Percentiles rank a stretch among this genome's conserved stretches.
Conservation (phyloP, 768 basidiomycete genomes). For the Boletus sp. region DNA sequence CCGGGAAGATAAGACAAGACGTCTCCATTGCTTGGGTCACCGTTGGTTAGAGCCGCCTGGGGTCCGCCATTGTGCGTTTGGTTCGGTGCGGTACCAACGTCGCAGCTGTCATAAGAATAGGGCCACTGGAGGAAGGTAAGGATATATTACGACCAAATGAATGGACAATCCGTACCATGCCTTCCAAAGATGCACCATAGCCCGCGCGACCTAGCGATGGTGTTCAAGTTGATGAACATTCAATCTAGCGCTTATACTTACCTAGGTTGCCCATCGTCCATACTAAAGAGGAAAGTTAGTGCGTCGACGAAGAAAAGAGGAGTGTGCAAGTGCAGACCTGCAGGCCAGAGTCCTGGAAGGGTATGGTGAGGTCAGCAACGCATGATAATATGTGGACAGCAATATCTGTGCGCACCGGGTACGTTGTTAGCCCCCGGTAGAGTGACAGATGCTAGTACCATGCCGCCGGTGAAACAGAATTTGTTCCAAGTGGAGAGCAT, state of each 20-base stretch:
- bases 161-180: slow-evolving; percentile 50
- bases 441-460: slow-evolving; percentile 65
- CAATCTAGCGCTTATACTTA: slow-evolving; percentile 18
- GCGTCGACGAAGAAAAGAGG: not conserved
- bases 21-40: slow-evolving; percentile 52
- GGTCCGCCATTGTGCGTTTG: slow-evolving; percentile 75
- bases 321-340: slow-evolving; percentile 29
- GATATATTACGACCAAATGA: not conserved
- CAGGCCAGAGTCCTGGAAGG: slow-evolving; percentile 67
- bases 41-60: slow-evolving; percentile 53
- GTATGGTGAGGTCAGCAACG: not conserved
- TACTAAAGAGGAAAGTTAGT: slow-evolving; percentile 32
- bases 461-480: slow-evolving; percentile 91
- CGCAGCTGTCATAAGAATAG: slow-evolving; percentile 82
- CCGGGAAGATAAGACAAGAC: slow-evolving; percentile 83
- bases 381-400: not conserved
- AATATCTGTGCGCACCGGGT: slow-evolving; percentile 30
- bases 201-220: slow-evolving; percentile 65
- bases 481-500: slow-evolving; percentile 81
- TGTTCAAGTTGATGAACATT: not conserved
- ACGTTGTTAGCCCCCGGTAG: slow-evolving; percentile 68
- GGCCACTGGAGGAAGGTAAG: slow-evolving; percentile 55
- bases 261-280: slow-evolving; percentile 83
- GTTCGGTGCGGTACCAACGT: slow-evolving; percentile 89
- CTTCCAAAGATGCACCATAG: slow-evolving; percentile 84